Percentiles rank a stretch among this genome's conserved stretches.
Evolutionary conservation across 352 stramenopile genomes (phyloP).

Genomic region (Phytophthora multivora): DNA sequence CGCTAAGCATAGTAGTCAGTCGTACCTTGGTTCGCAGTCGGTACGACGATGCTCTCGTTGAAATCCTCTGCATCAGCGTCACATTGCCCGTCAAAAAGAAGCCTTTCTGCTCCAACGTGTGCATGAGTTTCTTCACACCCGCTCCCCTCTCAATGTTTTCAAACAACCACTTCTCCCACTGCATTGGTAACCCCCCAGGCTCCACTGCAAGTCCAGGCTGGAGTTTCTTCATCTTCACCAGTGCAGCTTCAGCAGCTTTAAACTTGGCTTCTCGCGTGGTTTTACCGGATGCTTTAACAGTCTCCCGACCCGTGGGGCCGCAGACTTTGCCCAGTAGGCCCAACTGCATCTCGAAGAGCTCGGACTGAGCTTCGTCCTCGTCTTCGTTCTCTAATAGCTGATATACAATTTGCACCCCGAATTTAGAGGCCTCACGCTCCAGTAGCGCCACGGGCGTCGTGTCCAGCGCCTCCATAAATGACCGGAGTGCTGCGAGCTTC

Average conservation of each 20-base stretch:
- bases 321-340: constrained; percentile 60
- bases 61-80: constrained; percentile 72
- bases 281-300: constrained; percentile 48
- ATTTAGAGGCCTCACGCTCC: constrained; percentile 68
- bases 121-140: constrained; percentile 55
- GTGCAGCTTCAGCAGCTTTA: constrained; percentile 57
- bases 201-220: constrained; percentile 66
- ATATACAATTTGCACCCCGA: constrained; percentile 52
- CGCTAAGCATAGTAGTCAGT: neutral
- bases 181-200: constrained; percentile 46
- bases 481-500: constrained; percentile 46
- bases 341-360: constrained; percentile 52
- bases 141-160: constrained; percentile 62
- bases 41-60: constrained; percentile 52
- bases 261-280: constrained; percentile 79
- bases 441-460: constrained; percentile 66
- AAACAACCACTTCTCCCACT: constrained; percentile 69
- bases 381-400: constrained; percentile 55
- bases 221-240: constrained; percentile 61
- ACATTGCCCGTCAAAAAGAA: constrained; percentile 59
- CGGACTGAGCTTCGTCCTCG: constrained; percentile 22
- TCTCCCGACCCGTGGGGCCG: constrained; percentile 37
- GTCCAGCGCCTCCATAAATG: constrained; percentile 58
- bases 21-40: constrained; percentile 51
- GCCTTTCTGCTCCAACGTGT: constrained; percentile 58